phyloP scores from a whole-genome alignment of 768 basidiomycete genomes.

The Coprinopsis marcescibilis region DNA sequence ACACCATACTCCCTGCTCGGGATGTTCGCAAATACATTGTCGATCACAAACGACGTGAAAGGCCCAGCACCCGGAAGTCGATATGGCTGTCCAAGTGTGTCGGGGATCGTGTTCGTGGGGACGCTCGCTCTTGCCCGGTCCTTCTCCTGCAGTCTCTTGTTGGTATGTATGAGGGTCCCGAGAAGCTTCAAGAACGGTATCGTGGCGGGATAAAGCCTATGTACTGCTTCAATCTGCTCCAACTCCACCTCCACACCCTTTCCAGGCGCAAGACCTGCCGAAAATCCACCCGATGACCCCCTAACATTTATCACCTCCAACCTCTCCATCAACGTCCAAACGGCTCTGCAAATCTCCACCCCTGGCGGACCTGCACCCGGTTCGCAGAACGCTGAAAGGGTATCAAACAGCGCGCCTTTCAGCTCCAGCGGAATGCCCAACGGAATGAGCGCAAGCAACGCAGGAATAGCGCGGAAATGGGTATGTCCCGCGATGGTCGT shows the following conservation, averaged over 20 bases:
- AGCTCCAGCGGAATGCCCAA: constrained; percentile 83
- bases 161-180: constrained; percentile 76
- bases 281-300: constrained; percentile 29
- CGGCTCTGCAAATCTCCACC: constrained; percentile 73
- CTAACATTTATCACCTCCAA: constrained; percentile 80
- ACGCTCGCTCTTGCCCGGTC: constrained; percentile 55
- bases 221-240: constrained; percentile 78
- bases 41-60: constrained; percentile 81
- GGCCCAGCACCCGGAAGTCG: constrained; percentile 76
- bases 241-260: constrained; percentile 85
- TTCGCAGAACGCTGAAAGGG: constrained; percentile 76
- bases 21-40: constrained; percentile 81
- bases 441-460: constrained; percentile 72
- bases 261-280: constrained; percentile 46
- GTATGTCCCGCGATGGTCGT: constrained; percentile 70
- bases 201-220: constrained; percentile 81
- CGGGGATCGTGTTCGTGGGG: constrained; percentile 70
- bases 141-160: constrained; percentile 61
- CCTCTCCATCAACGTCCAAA: constrained; percentile 83
- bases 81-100: constrained; percentile 74
- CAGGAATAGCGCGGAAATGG: constrained; percentile 77
- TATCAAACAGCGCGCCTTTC: constrained; percentile 80
- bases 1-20: constrained; percentile 67
- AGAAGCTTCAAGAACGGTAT: constrained; percentile 84
- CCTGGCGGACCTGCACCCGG: constrained; percentile 71